Percentiles rank a stretch among this genome's conserved stretches.
Conservation (phyloP, 306 rosid genomes). For the Canavalia ensiformis region DNA sequence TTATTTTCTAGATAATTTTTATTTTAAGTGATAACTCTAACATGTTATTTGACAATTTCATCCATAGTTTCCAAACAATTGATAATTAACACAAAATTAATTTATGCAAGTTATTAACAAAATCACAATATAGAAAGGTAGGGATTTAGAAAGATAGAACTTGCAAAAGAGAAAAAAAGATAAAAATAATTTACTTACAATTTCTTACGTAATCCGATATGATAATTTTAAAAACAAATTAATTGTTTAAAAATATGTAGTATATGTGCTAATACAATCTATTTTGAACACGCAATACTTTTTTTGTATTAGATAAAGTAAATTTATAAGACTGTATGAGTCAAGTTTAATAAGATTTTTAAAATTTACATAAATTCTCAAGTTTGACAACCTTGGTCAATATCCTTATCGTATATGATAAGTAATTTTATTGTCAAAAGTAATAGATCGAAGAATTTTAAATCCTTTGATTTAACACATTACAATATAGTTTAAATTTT, state of each 20-base stretch:
- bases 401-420: too few species aligned
- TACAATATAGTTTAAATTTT: too few species aligned
- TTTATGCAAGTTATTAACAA: constrained; percentile 1
- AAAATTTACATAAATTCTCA: too few species aligned
- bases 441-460: too few species aligned
- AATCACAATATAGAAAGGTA: not conserved
- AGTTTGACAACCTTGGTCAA: too few species aligned
- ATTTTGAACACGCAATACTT: too few species aligned
- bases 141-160: not conserved
- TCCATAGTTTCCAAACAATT: constrained; percentile 2
- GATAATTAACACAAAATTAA: not conserved
- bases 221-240: not conserved
- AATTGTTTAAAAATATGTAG: not conserved
- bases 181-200: not conserved
- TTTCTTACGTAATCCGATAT: not conserved
- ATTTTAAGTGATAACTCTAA: not conserved
- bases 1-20: constrained; percentile 7
- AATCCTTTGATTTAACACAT: too few species aligned
- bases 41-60: not conserved
- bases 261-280: not conserved
- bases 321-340: too few species aligned
- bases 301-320: too few species aligned
- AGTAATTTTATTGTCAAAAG: too few species aligned
- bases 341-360: too few species aligned
- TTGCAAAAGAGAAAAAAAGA: not conserved